Conservation (phyloP, 2,329 filamentous ascomycete genomes). For the Canariomyces notabilis region DNA sequence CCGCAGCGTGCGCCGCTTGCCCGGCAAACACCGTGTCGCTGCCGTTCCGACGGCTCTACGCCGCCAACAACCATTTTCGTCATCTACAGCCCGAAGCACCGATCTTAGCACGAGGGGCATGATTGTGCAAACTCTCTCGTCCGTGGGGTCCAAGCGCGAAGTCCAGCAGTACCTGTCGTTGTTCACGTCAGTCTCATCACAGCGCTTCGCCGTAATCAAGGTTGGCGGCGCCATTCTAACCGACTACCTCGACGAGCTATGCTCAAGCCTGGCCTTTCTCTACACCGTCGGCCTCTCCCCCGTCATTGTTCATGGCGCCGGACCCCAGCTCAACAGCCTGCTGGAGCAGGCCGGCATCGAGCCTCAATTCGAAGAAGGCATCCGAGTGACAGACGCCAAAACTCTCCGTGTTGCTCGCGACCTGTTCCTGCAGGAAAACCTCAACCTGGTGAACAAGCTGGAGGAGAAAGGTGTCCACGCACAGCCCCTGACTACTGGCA, state of each 20-base stretch:
- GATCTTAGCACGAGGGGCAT: constrained; percentile 68
- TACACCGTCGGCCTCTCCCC: constrained; percentile 94
- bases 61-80: constrained; percentile 33
- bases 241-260: constrained; percentile 88
- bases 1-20: constrained; percentile 34
- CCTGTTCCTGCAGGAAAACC: constrained; percentile 91
- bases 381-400: constrained; percentile 91
- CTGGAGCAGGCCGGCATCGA: constrained; percentile 87
- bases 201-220: constrained; percentile 98
- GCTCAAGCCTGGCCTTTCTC: constrained; percentile 81
- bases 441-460: constrained; percentile 84
- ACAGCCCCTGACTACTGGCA: constrained; percentile 81
- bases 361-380: constrained; percentile 94
- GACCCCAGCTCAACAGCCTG: constrained; percentile 89
- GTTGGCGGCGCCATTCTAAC: constrained; percentile 94
- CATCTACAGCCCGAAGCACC: constrained; percentile 31
- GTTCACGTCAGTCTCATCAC: constrained; percentile 92
- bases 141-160: constrained; percentile 93
- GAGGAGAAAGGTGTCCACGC: constrained; percentile 87
- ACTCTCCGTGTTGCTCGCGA: constrained; percentile 86
- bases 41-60: constrained; percentile 25
- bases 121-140: constrained; percentile 86
- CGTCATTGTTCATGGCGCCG: constrained; percentile 90
- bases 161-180: constrained; percentile 96
- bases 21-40: constrained; percentile 20